Evolutionary conservation across 352 stramenopile genomes (phyloP), one percentile per base, ranked within the genome.

Genomic region (Saprolegnia parasitica): DNA sequence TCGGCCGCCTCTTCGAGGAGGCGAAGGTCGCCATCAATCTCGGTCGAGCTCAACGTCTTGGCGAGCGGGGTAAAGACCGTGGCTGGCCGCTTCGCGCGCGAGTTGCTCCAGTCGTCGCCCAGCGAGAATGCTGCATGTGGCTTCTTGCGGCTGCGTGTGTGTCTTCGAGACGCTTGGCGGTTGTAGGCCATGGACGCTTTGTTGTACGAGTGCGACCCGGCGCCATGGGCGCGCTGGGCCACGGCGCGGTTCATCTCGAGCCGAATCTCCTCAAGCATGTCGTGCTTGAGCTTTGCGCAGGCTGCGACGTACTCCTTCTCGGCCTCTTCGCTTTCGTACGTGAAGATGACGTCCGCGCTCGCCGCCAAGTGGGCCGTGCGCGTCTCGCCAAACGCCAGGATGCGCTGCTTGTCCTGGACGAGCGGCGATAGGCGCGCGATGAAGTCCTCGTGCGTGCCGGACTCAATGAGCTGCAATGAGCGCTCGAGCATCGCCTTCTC

Each of bases 251-350:
- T 83, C 75, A 93, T 91, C 74, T 93, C 86, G 46, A 91, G 77
- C 50, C 91, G 81, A 74, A 93, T 93, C 73, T 93, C 86, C 29
- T 91, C 84, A 26, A 93, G 75, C 86, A 93, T 93, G 66, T 91
- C 84, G 26, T 91, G 81, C 21, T 85, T 82, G 60, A 93, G 72
- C 70, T 89, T 90, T 42, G 89, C 84, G 71, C 86, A 93, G 35
- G 83, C 79, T 65, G 90, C 63, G 52, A 87, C 73, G 52, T 84
- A 93, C 73, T 93, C 85, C 46, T 82, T 87, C 49, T 80, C 84
- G 24, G 85, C 85, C 62, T 93, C 81, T 23, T 93, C 81, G 68
- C 85, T 90, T 70, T 93, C 85, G 68, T 93, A 93, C 54, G 81
- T 74, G 54, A 90, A 93, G 67, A 93, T 90, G 18, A 90, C 81